Evolutionary conservation across 2,329 filamentous ascomycete species (phyloP), one percentile per base, ranked within the genome.

Genomic region (Colletotrichum sp.): DNA sequence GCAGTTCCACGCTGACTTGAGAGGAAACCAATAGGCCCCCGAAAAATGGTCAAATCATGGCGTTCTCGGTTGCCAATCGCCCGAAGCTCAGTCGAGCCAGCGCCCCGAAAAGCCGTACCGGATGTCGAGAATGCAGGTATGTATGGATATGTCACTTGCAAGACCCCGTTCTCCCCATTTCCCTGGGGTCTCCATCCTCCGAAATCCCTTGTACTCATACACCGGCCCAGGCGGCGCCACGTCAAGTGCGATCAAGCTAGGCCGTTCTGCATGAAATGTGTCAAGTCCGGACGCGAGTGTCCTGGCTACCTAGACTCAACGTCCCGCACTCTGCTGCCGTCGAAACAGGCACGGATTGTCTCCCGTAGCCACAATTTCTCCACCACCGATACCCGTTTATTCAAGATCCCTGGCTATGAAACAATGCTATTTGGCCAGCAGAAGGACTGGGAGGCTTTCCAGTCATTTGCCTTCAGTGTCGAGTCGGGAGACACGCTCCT

Each of bases 211-310:
- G 36, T 36, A 59, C 67, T 74, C 21, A 68, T 63, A 30, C 34
- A 28, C 9, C 9, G 52, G 28, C 28, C 10, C 30, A 73, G 70
- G 43, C 48, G 48, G 38, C 83, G 86, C 21, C 86, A 87, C 77
- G 80, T 84, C 43, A 88, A 87, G 79, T 88, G 86, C 76, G 86
- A 88, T 70, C 85, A 87, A 74, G 79, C 81, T 7, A 83, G 81
- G 8, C 86, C 86, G 4, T 78, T 78, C 32, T 88, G 86, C 76
- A 78, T 79, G 4, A 83, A 82, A 52, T 88, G 86, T 72, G 48
- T 64, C 38, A 64, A 67, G 32, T 34, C 71, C 13, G 62, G 64
- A 30, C 71, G 63, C n/a, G 9, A 34, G 5, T 76, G 75, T 55
- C 58, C 64, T 16, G 68, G 71, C 16, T 74, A 71, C 28, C 52